Conservation (phyloP, 2,329 filamentous ascomycete species). For the Penicillium freii region DNA sequence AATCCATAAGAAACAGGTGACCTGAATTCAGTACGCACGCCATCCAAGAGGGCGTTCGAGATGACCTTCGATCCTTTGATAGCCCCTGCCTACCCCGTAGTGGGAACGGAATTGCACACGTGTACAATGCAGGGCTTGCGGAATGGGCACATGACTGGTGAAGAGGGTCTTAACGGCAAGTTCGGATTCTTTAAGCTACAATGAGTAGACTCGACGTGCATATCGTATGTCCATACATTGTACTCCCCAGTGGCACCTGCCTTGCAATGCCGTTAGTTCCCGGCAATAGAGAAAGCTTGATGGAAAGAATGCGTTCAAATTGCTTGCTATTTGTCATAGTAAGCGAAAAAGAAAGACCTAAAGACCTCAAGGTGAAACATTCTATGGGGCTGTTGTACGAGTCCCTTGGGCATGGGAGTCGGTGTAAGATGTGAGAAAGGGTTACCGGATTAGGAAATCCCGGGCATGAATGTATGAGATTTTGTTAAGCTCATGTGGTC, state of each 20-base stretch:
- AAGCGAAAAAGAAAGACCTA: neutral
- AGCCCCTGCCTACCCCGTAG: neutral
- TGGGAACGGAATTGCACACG: neutral
- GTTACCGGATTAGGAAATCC: conserved; percentile 20
- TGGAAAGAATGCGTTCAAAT: neutral
- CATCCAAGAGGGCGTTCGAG: conserved; percentile 11
- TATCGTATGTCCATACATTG: neutral
- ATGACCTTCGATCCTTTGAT: conserved; percentile 8
- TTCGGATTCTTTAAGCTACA: neutral
- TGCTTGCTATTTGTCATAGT: neutral
- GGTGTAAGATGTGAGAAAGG: conserved; percentile 4
- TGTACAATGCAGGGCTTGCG: neutral
- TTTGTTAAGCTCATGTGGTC: conserved; percentile 4
- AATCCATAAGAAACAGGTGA: conserved; percentile 8
- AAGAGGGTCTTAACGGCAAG: neutral
- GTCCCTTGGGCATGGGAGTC: neutral
- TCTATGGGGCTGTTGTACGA: neutral
- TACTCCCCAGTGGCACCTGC: neutral
- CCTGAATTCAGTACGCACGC: neutral
- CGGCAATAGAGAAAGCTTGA: conserved; percentile 10
- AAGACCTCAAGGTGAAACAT: neutral
- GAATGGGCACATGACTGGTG: neutral
- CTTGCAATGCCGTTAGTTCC: neutral
- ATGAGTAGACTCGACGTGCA: neutral
- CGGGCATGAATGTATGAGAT: conserved; percentile 7